Evolutionary conservation across 352 stramenopile species (phyloP).

Genomic region (Pythium scleroteichum): DNA sequence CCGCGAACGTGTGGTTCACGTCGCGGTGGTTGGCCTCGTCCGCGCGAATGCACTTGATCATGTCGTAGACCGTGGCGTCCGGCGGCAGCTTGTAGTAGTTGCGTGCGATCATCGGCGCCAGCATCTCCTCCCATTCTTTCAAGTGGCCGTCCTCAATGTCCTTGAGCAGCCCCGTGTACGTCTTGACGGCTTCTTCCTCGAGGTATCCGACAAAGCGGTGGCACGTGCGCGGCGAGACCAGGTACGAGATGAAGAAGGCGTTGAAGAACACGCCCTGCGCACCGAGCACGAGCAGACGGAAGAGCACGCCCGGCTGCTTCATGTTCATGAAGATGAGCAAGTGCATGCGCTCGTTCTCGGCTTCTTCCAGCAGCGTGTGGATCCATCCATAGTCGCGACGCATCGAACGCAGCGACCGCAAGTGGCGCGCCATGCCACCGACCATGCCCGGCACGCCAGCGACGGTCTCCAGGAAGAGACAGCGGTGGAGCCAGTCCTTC

Average conservation of each 20-base stretch:
- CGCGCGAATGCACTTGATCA: slow-evolving; percentile 86
- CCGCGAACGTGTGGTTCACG: slow-evolving; percentile 84
- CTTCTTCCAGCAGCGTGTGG: slow-evolving; percentile 88
- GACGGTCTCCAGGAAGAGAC: slow-evolving; percentile 78
- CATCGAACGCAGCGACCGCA: slow-evolving; percentile 80
- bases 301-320: slow-evolving; percentile 74
- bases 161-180: slow-evolving; percentile 90
- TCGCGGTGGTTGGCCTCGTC: slow-evolving; percentile 89
- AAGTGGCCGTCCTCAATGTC: slow-evolving; percentile 74
- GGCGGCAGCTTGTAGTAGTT: slow-evolving; percentile 88
- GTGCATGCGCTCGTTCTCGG: slow-evolving; percentile 94
- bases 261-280: slow-evolving; percentile 87
- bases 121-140: slow-evolving; percentile 63
- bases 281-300: slow-evolving; percentile 75
- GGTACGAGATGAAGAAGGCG: slow-evolving; percentile 83
- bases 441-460: slow-evolving; percentile 77
- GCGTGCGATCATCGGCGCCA: slow-evolving; percentile 72
- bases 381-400: slow-evolving; percentile 88
- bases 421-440: slow-evolving; percentile 65
- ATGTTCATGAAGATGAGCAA: slow-evolving; percentile 90
- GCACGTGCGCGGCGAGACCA: slow-evolving; percentile 85
- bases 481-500: slow-evolving; percentile 65
- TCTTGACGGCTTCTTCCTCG: slow-evolving; percentile 91
- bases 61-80: slow-evolving; percentile 74
- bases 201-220: slow-evolving; percentile 94